Conservation (phyloP, 805 yeast genomes). For the Komagataella pastoris region DNA sequence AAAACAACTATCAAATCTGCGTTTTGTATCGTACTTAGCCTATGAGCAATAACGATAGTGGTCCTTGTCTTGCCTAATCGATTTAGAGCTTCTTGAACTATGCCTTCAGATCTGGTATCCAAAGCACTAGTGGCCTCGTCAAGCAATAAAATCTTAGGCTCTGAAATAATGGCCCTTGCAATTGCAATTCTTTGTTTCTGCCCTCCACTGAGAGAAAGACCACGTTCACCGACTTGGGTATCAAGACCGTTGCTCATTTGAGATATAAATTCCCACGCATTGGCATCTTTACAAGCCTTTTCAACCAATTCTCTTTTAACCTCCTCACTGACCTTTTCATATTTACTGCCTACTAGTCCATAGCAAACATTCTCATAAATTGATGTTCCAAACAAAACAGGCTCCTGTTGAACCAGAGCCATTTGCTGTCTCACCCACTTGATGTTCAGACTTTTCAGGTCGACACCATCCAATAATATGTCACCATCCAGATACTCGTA, state of each 20-base stretch:
- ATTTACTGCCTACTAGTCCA: conserved; percentile 63
- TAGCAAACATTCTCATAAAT: conserved; percentile 70
- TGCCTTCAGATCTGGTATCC: conserved; percentile 46
- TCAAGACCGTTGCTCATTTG: conserved; percentile 65
- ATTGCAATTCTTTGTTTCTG: conserved; percentile 79
- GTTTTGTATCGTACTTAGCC: conserved; percentile 73
- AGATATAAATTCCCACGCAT: conserved; percentile 53
- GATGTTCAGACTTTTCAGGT: conserved; percentile 31
- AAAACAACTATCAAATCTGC: conserved; percentile 66
- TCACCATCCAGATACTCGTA: conserved; percentile 25
- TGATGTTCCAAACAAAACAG: conserved; percentile 61
- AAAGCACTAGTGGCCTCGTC: conserved; percentile 90
- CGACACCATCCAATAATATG: conserved; percentile 31
- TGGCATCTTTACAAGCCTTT: conserved; percentile 55
- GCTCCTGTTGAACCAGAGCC: conserved; percentile 65
- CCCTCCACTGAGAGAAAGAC: conserved; percentile 60
- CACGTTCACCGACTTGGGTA: conserved; percentile 40
- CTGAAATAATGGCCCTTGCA: conserved; percentile 64
- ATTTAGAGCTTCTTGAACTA: conserved; percentile 26
- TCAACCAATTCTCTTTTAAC: conserved; percentile 61
- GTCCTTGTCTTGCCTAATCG: conserved; percentile 44
- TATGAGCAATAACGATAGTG: conserved; percentile 73
- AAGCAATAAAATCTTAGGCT: conserved; percentile 52
- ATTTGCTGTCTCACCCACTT: conserved; percentile 36
- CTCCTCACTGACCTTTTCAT: conserved; percentile 53